Percentiles rank a stretch among this genome's conserved stretches.
phyloP scores from a whole-genome alignment of 352 stramenopile species.

The Aphanomyces euteiches region DNA sequence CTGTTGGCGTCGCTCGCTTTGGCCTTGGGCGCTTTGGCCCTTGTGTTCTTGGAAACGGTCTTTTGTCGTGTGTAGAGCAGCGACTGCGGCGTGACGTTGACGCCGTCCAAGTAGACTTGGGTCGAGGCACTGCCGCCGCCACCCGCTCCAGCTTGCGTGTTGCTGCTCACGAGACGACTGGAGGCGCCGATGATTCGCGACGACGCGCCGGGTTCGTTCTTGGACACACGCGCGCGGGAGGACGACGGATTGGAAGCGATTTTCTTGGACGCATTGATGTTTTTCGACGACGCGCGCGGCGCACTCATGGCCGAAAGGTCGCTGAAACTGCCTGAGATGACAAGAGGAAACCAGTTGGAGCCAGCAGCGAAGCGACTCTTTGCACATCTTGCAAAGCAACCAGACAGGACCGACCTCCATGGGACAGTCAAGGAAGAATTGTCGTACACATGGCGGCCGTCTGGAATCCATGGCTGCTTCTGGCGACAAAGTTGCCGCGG shows the following conservation, averaged over 20 bases:
- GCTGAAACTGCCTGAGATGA: not conserved
- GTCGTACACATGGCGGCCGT: no score
- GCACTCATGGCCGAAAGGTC: slow-evolving; percentile 12
- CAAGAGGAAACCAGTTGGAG: no score
- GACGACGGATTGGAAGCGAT: not conserved
- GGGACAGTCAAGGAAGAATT: no score
- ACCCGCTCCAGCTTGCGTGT: slow-evolving; percentile 34
- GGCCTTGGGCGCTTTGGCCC: slow-evolving; percentile 37
- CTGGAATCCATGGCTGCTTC: no score
- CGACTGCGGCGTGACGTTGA: slow-evolving; percentile 73
- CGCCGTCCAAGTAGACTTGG: slow-evolving; percentile 64
- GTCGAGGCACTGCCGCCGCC: slow-evolving; percentile 36
- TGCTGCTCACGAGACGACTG: slow-evolving; percentile 48
- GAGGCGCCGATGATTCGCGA: slow-evolving; percentile 59
- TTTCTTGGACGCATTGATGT: slow-evolving; percentile 18
- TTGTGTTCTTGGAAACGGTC: slow-evolving; percentile 39
- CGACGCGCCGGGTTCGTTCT: slow-evolving; percentile 36
- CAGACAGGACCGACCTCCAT: no score
- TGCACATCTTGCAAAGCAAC: no score
- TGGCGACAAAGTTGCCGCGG: no score
- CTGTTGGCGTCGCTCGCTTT: slow-evolving; percentile 48
- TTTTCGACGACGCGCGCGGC: slow-evolving; percentile 21
- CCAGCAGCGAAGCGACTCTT: no score
- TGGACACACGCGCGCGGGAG: not conserved
- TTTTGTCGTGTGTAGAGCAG: slow-evolving; percentile 72